phyloP scores from a whole-genome alignment of 176 grass and related monocot genomes.

The Coix lacrymajobi region DNA sequence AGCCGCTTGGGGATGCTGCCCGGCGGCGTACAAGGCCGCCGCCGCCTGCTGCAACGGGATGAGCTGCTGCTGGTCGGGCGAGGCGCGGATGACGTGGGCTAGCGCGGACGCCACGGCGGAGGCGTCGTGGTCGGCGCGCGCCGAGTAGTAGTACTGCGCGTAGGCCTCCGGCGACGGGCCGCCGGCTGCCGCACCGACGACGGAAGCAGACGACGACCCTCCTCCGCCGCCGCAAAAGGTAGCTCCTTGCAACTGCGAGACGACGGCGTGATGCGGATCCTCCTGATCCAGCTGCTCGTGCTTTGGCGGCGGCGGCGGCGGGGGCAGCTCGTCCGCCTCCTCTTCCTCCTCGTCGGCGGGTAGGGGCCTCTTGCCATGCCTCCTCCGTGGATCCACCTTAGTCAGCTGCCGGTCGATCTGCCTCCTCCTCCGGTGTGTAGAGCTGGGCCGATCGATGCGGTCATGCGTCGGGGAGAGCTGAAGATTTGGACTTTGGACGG shows the following conservation, averaged over 20 bases:
- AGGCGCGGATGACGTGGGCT: constrained; percentile 68
- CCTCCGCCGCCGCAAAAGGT: not conserved
- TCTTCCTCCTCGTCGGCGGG: constrained; percentile 56
- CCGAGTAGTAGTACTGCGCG: constrained; percentile 58
- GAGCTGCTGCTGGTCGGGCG: constrained; percentile 18
- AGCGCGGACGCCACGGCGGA: constrained; percentile 89
- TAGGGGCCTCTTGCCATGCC: constrained; percentile 89
- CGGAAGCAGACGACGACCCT: not conserved
- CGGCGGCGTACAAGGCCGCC: not conserved
- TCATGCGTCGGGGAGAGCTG: constrained; percentile 10
- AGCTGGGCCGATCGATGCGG: constrained; percentile 5
- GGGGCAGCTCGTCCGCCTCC: not conserved
- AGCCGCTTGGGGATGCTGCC: not conserved
- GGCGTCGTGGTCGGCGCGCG: constrained; percentile 70
- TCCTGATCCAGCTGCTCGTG: constrained; percentile 35
- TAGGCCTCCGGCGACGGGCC: constrained; percentile 30
- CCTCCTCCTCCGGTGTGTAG: not conserved
- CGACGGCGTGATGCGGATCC: not conserved
- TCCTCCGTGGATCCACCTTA: constrained; percentile 76
- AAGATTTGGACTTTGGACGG: constrained; percentile 24
- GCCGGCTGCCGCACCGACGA: no score
- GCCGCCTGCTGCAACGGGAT: not conserved
- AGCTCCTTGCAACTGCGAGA: not conserved
- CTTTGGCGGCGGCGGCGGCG: constrained; percentile 1
- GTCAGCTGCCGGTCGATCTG: constrained; percentile 6